Conservation (phyloP, 768 basidiomycete species). For the Tricholoma sp. region DNA sequence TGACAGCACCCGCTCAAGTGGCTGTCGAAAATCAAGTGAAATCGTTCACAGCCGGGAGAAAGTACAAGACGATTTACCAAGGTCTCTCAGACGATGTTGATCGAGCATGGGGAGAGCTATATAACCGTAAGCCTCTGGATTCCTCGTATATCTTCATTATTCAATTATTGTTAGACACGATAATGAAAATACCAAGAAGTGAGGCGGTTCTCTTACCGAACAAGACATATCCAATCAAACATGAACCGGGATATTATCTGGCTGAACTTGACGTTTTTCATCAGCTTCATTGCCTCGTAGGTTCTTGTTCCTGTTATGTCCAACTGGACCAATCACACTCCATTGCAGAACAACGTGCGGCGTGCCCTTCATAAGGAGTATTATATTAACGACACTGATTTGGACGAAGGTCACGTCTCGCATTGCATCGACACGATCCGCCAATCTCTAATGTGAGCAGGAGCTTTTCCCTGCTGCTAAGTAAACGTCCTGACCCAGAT, state of each 20-base stretch:
- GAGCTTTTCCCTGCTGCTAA: neutral
- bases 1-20: conserved; percentile 17
- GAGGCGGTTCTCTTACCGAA: conserved; percentile 19
- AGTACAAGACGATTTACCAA: conserved; percentile 13
- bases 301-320: neutral
- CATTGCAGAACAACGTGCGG: conserved; percentile 14
- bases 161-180: conserved; percentile 9
- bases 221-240: conserved; percentile 18
- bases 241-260: conserved; percentile 20
- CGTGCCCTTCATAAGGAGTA: conserved; percentile 14
- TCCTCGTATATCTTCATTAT: neutral
- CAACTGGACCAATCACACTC: neutral
- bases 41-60: conserved; percentile 18
- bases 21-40: conserved; percentile 15
- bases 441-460: conserved; percentile 16
- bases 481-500: neutral
- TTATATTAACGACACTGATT: conserved; percentile 13
- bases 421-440: conserved; percentile 19
- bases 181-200: conserved; percentile 14
- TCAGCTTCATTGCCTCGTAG: conserved; percentile 26
- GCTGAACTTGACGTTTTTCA: conserved; percentile 23
- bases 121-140: conserved; percentile 14
- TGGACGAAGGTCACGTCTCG: conserved; percentile 13
- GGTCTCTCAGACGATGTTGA: conserved; percentile 17
- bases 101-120: conserved; percentile 19